Evolutionary conservation across 768 basidiomycete species (phyloP), one percentile per base, ranked within the genome.

Genomic region (Tulasnella sp.): DNA sequence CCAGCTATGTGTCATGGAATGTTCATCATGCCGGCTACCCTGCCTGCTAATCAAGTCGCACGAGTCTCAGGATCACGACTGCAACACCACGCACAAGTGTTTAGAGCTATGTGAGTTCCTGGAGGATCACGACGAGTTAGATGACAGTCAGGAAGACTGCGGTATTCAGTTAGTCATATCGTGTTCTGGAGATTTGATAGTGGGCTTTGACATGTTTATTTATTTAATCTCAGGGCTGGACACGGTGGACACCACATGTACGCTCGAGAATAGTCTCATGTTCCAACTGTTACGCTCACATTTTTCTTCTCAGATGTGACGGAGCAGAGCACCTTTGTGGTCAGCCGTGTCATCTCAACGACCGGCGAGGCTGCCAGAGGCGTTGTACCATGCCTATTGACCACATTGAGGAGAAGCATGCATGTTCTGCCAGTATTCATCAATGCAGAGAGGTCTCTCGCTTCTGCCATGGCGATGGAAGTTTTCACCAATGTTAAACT

Each of bases 231-330:
- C n/a, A 83, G 81, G 17, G 81, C 80, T 30, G 83, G 82, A 0
- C 82, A 84, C 61, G 67, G 74, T 21, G 80, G 79, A 13, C 71
- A 70, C 9, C 82, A 83, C 63, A 73, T 80, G 82, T 82, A 67
- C 51, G 76, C 64, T 10, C 26, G 52, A 27, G 48, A 21, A 5
- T 7, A 13, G 19, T 21, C 7, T 3, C 8, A 21, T 13, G n/a
- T 5, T 4, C 21, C 26, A 2, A 9, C 38, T n/a, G n/a, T 5
- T 42, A 19, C 17, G n/a, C 24, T n/a, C n/a, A n/a, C 10, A 21
- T 19, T 24, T 9, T 4, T 30, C 3, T 15, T 38, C 48, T 15
- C 55, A 84, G 83, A 60, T 84, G 82, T 62, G 69, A 75, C 27
- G 73, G 77, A 1, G 75, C 73, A 26, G 65, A 69, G 26, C 78